These are phyloP conservation scores for Penicillium thymicola DNA, from an alignment of 2,329 filamentous ascomycete species.

Conservation along the genomic window DNA sequence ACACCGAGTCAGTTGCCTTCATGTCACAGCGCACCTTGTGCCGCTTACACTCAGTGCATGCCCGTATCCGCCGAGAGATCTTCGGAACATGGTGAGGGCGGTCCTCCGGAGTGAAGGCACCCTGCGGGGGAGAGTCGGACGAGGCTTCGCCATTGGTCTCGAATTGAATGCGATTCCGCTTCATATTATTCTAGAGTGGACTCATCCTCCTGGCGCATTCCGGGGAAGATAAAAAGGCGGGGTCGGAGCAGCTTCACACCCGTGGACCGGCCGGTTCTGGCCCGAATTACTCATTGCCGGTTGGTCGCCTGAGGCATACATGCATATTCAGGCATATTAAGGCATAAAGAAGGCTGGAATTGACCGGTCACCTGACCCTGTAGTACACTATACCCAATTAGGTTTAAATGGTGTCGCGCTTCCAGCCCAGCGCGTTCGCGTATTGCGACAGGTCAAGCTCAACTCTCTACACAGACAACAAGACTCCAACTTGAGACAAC, in stretches of 20 bases:
- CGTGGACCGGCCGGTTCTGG: conserved; percentile 13
- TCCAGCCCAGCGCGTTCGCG: conserved; percentile 18
- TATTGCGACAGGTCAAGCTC: conserved; percentile 8
- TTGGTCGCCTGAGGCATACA: conserved; percentile 18
- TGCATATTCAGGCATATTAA: conserved; percentile 6
- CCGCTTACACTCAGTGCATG: conserved; percentile 53
- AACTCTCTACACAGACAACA: neutral
- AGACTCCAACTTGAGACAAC: neutral
- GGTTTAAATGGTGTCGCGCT: conserved; percentile 21
- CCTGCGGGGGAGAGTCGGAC: conserved; percentile 33
- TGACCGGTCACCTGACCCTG: conserved; percentile 18
- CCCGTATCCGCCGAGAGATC: conserved; percentile 47
- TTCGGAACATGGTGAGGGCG: conserved; percentile 37
- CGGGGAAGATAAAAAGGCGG: conserved; percentile 21
- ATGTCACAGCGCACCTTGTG: conserved; percentile 57
- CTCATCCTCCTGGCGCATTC: conserved; percentile 24
- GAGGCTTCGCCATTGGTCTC: conserved; percentile 38
- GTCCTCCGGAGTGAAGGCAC: conserved; percentile 28
- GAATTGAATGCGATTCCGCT: conserved; percentile 40
- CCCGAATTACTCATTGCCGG: conserved; percentile 10
- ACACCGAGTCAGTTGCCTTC: conserved; percentile 48
- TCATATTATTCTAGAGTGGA: conserved; percentile 27
- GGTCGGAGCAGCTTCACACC: conserved; percentile 9
- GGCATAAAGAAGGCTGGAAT: neutral
- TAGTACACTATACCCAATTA: conserved; percentile 10